These are phyloP conservation scores for Sclerotiophoma versabilis DNA, from an alignment of 2,329 filamentous ascomycete genomes.

Conservation along the genomic window DNA sequence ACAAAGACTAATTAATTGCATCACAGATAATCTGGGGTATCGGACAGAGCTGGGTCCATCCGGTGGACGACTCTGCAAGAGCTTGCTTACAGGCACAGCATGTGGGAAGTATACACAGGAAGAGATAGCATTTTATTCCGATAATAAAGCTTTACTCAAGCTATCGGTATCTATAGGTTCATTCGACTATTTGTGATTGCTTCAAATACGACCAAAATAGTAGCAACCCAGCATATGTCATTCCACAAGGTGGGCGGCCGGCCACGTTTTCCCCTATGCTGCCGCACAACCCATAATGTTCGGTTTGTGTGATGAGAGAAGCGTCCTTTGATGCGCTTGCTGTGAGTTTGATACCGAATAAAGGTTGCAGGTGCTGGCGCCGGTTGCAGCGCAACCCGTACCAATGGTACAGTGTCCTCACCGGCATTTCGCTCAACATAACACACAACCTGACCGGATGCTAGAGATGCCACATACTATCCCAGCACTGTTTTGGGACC, in stretches of 20 bases:
- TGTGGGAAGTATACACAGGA: not conserved
- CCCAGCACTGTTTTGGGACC: not conserved
- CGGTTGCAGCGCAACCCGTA: not conserved
- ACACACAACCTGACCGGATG: not conserved
- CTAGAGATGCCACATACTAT: not conserved
- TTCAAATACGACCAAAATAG: not conserved
- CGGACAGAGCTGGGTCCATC: not conserved
- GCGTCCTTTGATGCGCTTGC: not conserved
- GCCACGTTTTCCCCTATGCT: not conserved
- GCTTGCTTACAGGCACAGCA: not conserved
- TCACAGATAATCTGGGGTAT: conserved; percentile 22
- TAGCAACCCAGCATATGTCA: not conserved
- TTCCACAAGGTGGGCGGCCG: no score
- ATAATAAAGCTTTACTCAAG: not conserved
- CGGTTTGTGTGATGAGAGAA: no score
- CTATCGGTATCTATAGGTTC: not conserved
- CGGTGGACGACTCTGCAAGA: not conserved
- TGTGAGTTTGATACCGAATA: not conserved
- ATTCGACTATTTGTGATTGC: not conserved
- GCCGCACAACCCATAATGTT: no score
- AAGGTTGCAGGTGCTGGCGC: not conserved
- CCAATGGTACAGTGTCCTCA: not conserved
- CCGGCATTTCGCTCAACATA: not conserved
- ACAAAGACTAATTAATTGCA: conserved; percentile 27
- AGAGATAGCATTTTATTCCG: not conserved